Base-by-base conservation (phyloP, 495 filamentous ascomycete genomes). In the Penicillium atrosanguineum region DNA sequence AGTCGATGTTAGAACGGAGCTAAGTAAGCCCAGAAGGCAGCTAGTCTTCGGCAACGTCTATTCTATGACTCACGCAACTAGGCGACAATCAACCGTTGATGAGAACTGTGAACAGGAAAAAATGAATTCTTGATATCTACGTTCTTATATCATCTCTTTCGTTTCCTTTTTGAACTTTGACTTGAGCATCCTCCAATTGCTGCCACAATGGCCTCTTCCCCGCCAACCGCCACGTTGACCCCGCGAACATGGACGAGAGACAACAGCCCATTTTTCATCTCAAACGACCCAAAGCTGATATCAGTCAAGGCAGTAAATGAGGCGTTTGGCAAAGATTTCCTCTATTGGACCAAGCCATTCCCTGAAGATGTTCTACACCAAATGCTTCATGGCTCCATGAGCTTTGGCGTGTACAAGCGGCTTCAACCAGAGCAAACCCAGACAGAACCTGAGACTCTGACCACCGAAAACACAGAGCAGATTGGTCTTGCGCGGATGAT, bases 401-500 rank as follows among this genome's bases (percentile, higher is more conserved):
- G 79, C 51, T 74, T 84, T 39, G 82, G 79, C n/a, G 60, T 85
- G 16, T 84, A 83, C 45, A 63, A 64, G 21, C 21, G 36, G 29
- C 46, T 21, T 20, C 41, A 57, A 16, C 31, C 49, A 19, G 21
- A 14, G 1, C 20, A 55, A 9, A 19, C 52, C 9, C 43, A 49
- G 1, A 18, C 19, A n/a, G 48, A 53, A 2, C 46, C 26, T 31
- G 25, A 42, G 19, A 20, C 44, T 15, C 42, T 46, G 9, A 44
- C 28, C 11, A 21, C 52, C 18, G 48, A 60, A 8, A 55, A 55
- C 5, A 60, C 55, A 28, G 60, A 70, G 40, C 74, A 77, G 26
- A 71, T 89, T 29, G 87, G 85, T 7, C 69, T 89, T 12, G 83
- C 79, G n/a, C 78, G 86, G 11, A 59, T 88, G 15, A 65, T 88